Evolutionary conservation across 192 early-diverging fungal genomes (phyloP), one percentile per base, ranked within the genome.

Genomic region (Coemansia erecta): DNA sequence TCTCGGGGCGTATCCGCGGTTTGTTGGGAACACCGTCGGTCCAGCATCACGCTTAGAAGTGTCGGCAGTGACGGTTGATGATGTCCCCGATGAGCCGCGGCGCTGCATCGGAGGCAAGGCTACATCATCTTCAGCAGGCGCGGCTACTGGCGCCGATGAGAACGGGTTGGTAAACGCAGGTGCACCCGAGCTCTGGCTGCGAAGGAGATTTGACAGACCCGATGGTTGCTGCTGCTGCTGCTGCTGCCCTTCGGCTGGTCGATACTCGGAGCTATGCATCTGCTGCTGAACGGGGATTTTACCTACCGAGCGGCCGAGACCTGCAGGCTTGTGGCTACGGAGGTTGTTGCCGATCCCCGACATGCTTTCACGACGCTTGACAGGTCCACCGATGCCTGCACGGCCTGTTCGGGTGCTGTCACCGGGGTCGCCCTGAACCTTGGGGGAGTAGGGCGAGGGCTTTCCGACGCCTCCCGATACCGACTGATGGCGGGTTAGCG

Each of bases 331-430:
- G 47, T 60, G 23, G 46, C 72, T 73, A 33, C 72, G 72, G n/a
- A 73, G 61, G 65, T 73, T 73, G 48, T 63, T 64, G 56, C 72
- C 72, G 26, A 73, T 67, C 1, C 72, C 72, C n/a, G 72, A 73
- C 61, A 73, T 49, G 53, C 72, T 73, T 49, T 73, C 72, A 39
- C 72, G 65, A 41, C 65, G 56, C 57, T 73, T 73, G 37, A 56
- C 31, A 0, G 72, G 72, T 0, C 72, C 65, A 19, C 72, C 72
- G 15, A 73, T 73, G 26, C 65, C 72, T 24, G 72, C 53, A 14
- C 57, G 31, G 18, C 6, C 26, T 37, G 17, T 13, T 2, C 53
- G 53, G 12, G 53, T 42, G 11, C 21, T 26, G 8, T 53, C 26
- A 14, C 23, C 41, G 11, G 14, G 21, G 7, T 42, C 37, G 13